These are phyloP conservation scores for Pinus taeda DNA, from an alignment of 75 land plant genomes.

Conservation along the genomic window DNA sequence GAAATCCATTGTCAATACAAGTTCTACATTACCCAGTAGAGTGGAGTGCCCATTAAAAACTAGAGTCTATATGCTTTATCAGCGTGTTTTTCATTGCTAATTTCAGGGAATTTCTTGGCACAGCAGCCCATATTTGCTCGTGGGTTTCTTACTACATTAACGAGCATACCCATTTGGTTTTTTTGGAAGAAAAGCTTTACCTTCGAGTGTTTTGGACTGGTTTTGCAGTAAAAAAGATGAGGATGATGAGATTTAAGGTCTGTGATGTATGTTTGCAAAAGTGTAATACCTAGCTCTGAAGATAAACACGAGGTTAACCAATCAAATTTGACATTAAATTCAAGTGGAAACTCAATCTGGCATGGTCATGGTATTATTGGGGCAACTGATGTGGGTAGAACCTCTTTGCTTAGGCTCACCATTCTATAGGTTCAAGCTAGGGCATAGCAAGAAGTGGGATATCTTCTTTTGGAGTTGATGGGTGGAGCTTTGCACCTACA, in stretches of 20 bases:
- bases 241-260: neutral
- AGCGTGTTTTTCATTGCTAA: conserved; percentile 61
- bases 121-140: neutral
- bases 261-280: too few species aligned
- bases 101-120: neutral
- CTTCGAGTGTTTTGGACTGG: neutral
- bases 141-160: neutral
- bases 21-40: conserved; percentile 25
- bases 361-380: conserved; percentile 14
- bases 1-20: conserved; percentile 29
- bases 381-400: conserved; percentile 33
- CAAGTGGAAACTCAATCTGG: conserved; percentile 8
- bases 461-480: conserved; percentile 41
- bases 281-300: conserved; percentile 71
- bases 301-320: conserved; percentile 31
- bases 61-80: neutral
- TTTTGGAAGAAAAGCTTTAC: neutral
- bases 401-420: conserved; percentile 57
- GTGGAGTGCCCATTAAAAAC: neutral
- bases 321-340: neutral
- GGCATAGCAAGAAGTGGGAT: conserved; percentile 31
- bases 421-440: conserved; percentile 19
- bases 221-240: neutral
- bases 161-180: neutral
- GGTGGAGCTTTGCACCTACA: conserved; percentile 83